Base-by-base conservation (phyloP, 257 asterid species). In the Buddleja alternifolia region DNA sequence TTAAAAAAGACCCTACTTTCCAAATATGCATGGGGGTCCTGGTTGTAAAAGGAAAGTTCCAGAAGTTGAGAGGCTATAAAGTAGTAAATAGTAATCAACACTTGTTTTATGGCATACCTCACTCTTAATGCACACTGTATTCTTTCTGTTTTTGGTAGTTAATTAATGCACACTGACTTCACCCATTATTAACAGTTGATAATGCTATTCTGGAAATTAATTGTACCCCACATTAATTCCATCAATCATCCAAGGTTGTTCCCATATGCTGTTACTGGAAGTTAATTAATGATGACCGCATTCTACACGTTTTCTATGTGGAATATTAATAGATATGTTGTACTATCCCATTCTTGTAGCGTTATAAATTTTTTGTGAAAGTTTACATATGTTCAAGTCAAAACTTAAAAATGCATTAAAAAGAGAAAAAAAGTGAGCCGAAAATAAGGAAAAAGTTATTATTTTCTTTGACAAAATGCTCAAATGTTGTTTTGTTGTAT, bases 41-140 rank as follows among this genome's bases (percentile, higher is more conserved):
- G 34, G 34, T 2, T 29, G 34, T 29, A 29, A 29, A 29, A 48
- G 8, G 3, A 51, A 51, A 16, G 55, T 48, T 48, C 3, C 6
- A 15, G 53, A 0, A 48, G 15, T 7, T 46, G 50, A 42, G 2
- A 46, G 52, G 52, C 19, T 46, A 46, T 1, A n/a, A 15, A 46
- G 52, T 46, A 46, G 6, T 8, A 29, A 29, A 29, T 29, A 29
- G 34, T 5, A 29, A 29, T 29, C 2, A 29, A 48, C 56, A 19
- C 56, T 0, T 2, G 29, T 19, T 7, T 56, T 32, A 29, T 3
- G 12, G 19, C 44, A 25, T 2, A 11, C 21, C 55, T 72, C 54
- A 72, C 76, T 72, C 76, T 52, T 62, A 55, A 9, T 55, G 7
- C 23, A 72, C 77, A 34, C 77, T 73, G 72, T n/a, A n/a, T n/a